Evolutionary conservation across 2,329 filamentous ascomycete genomes (phyloP).

Genomic region (Fusarium floridanum): DNA sequence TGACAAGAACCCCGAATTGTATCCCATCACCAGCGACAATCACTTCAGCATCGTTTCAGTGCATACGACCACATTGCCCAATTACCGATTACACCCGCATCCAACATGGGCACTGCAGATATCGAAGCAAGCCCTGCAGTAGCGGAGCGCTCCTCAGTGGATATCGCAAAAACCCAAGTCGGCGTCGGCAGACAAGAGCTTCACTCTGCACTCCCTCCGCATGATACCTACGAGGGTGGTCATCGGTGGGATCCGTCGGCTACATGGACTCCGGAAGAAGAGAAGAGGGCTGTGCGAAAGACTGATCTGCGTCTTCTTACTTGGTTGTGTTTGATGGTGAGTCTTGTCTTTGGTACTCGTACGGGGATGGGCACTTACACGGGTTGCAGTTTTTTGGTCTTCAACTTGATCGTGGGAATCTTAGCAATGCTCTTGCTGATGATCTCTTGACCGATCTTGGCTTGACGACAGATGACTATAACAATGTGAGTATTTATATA

Average conservation of each 20-base stretch:
- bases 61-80: neutral
- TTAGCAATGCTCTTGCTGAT: conserved; percentile 72
- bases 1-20: conserved; percentile 27
- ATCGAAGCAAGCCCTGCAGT: conserved; percentile 47
- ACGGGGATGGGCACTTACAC: conserved; percentile 28
- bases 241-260: conserved; percentile 57
- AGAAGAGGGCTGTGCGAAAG: conserved; percentile 68
- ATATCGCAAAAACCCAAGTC: conserved; percentile 43
- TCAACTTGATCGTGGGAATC: conserved; percentile 73
- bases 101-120: conserved; percentile 44
- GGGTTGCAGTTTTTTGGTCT: conserved; percentile 67
- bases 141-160: conserved; percentile 42
- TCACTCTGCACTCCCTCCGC: conserved; percentile 46
- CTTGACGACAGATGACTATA: conserved; percentile 66
- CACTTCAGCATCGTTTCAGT: neutral
- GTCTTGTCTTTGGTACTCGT: neutral
- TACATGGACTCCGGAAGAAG: conserved; percentile 69
- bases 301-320: conserved; percentile 57
- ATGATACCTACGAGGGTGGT: conserved; percentile 54
- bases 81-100: neutral
- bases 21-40: conserved; percentile 12
- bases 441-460: conserved; percentile 69
- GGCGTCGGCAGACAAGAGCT: conserved; percentile 56
- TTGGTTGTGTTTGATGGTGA: conserved; percentile 59
- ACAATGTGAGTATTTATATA: conserved; percentile 55